Evolutionary conservation across 352 stramenopile species (phyloP), one percentile per base, ranked within the genome.

Genomic region (Aphanomyces invadans): DNA sequence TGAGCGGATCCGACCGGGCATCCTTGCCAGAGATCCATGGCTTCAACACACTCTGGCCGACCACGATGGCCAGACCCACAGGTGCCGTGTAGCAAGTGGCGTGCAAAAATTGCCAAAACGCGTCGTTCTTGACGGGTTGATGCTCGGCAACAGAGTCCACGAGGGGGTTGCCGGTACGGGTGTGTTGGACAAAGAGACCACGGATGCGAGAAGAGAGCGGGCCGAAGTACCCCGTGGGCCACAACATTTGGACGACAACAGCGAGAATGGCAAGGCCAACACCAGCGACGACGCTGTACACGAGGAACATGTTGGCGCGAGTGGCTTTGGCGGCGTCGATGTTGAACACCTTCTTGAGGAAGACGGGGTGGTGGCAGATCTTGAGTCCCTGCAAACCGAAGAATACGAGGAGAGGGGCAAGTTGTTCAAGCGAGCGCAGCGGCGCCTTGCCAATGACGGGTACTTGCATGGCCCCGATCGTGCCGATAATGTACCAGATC

Each of bases 121-220:
- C 75, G 19, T 71, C 49, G 9, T 66, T 60, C 38, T 57, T 74
- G 31, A 81, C 79, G 10, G 80, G 75, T 68, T 93, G 81, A 75
- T 93, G 84, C 65, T 93, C 84, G 11, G 84, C 84, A 10, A 93
- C 84, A 33, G 68, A 80, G 74, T 93, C 84, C 0, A 93, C 84
- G 15, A 93, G 68, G 10, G 84, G 84, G 71, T 93, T 93, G 29
- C 84, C 86, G 2, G 86, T 95, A 55, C 72, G 52, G 0, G 84
- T 91, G 68, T 95, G 86, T 46, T 84, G 68, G 4, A 95, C 86
- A 73, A 95, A 95, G 21, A 93, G 73, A 65, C 84, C 84, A 36
- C 86, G 71, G 4, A 95, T 80, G 23, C 86, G 77, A 38, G 73
- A 76, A 12, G 73, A 86, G 21, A 93, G 73, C 3, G 86, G 86